Percentiles rank a stretch among this genome's conserved stretches.
phyloP scores from a whole-genome alignment of 441 rosid species.

The Croton laevigatus region DNA sequence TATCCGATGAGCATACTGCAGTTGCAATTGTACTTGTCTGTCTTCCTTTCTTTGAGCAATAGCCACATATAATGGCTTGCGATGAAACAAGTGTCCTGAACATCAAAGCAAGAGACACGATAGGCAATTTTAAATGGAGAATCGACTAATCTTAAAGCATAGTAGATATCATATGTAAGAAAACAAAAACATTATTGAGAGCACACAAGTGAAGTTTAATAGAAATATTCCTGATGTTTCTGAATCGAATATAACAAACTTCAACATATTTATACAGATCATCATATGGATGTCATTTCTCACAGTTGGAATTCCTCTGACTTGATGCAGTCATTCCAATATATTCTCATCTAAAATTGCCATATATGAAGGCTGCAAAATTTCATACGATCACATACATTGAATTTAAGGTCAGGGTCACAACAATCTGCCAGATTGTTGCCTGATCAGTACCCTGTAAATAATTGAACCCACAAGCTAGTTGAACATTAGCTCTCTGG shows the following conservation, averaged over 20 bases:
- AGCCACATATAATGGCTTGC: constrained; percentile 55
- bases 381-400: background rate
- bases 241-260: background rate
- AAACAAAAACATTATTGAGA: background rate
- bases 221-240: background rate
- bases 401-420: background rate
- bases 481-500: background rate
- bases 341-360: background rate
- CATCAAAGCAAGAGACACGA: background rate
- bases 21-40: constrained; percentile 32
- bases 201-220: background rate
- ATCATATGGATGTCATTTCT: background rate
- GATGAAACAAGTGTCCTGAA: constrained; percentile 45
- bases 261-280: background rate
- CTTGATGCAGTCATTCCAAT: background rate
- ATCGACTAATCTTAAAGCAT: background rate
- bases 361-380: background rate
- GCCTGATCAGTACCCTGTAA: background rate
- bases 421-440: background rate
- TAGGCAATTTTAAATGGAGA: constrained; percentile 4
- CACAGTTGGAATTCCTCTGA: background rate
- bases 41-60: constrained; percentile 74
- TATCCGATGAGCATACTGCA: constrained; percentile 36
- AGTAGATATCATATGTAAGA: background rate
- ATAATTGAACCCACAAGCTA: background rate